A percentile compares a stretch with the other conserved stretches of the same genome.
Conservation (phyloP, 257 asterid species). For the Henckelia pumila region DNA sequence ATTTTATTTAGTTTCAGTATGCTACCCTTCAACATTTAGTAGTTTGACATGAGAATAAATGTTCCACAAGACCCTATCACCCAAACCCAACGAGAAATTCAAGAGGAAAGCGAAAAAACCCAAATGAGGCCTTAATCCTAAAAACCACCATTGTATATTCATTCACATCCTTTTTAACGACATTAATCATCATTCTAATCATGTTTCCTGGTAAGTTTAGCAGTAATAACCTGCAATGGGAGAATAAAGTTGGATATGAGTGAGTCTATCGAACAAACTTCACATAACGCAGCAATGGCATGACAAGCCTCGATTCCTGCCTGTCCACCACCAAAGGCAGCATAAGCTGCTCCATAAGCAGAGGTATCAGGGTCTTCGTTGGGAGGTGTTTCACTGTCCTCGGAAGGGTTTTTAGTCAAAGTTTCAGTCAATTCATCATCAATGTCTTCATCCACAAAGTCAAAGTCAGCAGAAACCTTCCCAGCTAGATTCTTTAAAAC, state of each 20-base stretch:
- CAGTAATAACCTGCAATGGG: conserved; percentile 83
- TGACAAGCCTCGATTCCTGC: conserved; percentile 79
- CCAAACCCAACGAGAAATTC: not conserved
- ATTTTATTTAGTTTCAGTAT: not conserved
- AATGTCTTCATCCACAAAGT: conserved; percentile 48
- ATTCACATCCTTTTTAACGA: not conserved
- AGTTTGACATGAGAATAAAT: not conserved
- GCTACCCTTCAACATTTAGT: not conserved
- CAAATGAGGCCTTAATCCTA: not conserved
- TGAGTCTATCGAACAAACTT: conserved; percentile 84
- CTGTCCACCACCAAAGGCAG: conserved; percentile 69
- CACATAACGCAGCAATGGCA: conserved; percentile 95
- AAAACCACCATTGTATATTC: not conserved
- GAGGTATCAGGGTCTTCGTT: conserved; percentile 45
- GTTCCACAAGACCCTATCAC: not conserved
- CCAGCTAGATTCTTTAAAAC: conserved; percentile 79
- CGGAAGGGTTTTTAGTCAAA: conserved; percentile 22
- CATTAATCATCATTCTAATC: conserved; percentile 10
- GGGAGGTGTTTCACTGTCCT: conserved; percentile 25
- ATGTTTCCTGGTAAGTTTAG: conserved; percentile 4
- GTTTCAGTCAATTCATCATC: conserved; percentile 42
- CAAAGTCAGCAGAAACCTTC: conserved; percentile 73
- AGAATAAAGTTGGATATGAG: conserved; percentile 92
- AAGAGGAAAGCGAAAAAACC: not conserved
- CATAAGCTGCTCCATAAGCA: conserved; percentile 72